phyloP scores from a whole-genome alignment of 106 monocot species.

The Dactylorhiza incarnata region DNA sequence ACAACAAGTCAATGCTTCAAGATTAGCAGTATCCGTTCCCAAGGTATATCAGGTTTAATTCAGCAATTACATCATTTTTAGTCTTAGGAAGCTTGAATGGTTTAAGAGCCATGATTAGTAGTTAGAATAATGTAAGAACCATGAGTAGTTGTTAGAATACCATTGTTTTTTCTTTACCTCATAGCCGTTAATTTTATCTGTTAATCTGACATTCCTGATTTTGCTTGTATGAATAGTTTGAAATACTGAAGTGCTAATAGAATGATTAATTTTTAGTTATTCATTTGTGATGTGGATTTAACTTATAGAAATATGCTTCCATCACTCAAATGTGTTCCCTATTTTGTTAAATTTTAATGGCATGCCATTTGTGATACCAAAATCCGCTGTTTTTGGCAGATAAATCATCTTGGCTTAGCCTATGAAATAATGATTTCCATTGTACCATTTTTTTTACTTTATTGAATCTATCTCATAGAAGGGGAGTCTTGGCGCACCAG shows the following conservation, averaged over 20 bases:
- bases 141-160: too few species aligned
- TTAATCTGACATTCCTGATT: background rate
- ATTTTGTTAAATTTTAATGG: background rate
- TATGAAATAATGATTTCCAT: background rate
- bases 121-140: background rate
- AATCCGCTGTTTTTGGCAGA: background rate
- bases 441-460: background rate
- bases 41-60: slow-evolving; percentile 1
- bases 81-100: background rate
- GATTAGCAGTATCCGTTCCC: slow-evolving; percentile 19
- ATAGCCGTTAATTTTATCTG: background rate
- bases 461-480: background rate
- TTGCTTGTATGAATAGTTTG: background rate
- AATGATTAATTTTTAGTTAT: background rate
- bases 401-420: background rate
- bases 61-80: background rate
- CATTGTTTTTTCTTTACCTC: background rate
- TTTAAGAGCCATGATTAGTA: too few species aligned
- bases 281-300: background rate
- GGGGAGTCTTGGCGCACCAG: too few species aligned
- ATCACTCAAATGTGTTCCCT: background rate
- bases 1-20: slow-evolving; percentile 78
- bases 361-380: background rate
- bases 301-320: background rate
- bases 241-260: background rate